These are phyloP conservation scores for Colletotrichum noveboracense DNA, from an alignment of 2,329 filamentous ascomycete genomes.

Conservation along the genomic window DNA sequence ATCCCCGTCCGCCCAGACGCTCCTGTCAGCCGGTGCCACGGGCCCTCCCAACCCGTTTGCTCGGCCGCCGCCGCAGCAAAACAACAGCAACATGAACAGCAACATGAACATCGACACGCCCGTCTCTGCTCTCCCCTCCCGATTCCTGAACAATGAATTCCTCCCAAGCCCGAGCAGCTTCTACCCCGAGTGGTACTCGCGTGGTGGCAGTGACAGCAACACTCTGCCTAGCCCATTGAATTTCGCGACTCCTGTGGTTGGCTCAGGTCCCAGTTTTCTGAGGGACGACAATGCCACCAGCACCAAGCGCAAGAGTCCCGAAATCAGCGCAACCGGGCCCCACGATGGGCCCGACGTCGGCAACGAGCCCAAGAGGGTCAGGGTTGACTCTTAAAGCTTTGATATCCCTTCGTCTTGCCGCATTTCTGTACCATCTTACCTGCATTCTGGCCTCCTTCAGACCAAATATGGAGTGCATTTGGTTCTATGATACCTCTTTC, in stretches of 20 bases:
- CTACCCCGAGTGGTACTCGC: constrained; percentile 88
- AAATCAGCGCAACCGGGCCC: constrained; percentile 45
- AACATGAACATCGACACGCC: constrained; percentile 66
- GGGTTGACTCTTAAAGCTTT: constrained; percentile 48
- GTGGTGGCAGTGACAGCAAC: constrained; percentile 73
- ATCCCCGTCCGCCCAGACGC: constrained; percentile 83
- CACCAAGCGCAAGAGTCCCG: constrained; percentile 62
- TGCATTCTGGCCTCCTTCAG: constrained; percentile 4
- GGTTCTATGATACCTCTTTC: constrained; percentile 25
- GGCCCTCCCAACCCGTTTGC: constrained; percentile 97
- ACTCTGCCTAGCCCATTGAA: constrained; percentile 92
- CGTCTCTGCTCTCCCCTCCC: constrained; percentile 90
- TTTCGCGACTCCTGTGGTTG: constrained; percentile 81
- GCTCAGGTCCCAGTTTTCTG: constrained; percentile 66
- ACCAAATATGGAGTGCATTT: constrained; percentile 16
- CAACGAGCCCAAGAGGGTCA: constrained; percentile 58
- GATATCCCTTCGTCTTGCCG: not conserved
- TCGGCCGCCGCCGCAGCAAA: constrained; percentile 78
- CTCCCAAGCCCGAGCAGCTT: constrained; percentile 91
- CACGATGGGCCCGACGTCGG: constrained; percentile 46
- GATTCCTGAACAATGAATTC: constrained; percentile 87
- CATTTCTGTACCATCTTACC: constrained; percentile 13
- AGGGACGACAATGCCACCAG: constrained; percentile 54
- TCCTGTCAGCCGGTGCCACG: constrained; percentile 88
- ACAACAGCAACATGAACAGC: constrained; percentile 57